These are phyloP conservation scores for Pichia heedii DNA, from an alignment of 805 yeast species.

Conservation along the genomic window DNA sequence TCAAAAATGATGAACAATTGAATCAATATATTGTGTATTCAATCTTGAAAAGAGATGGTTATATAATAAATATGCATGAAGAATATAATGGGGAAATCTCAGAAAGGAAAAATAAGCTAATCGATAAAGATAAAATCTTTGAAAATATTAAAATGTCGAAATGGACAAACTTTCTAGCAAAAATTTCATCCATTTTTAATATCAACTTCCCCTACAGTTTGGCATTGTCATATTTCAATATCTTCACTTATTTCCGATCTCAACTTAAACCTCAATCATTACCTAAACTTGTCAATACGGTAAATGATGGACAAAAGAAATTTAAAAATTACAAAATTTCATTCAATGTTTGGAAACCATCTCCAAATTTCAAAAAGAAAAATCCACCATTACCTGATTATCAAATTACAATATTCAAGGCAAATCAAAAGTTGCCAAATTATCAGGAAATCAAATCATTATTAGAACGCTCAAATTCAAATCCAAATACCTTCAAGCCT, in stretches of 20 bases:
- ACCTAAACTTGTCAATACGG: not conserved
- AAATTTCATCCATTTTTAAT: conserved; percentile 1
- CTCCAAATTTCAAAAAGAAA: conserved; percentile 58
- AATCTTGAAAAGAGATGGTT: conserved; percentile 70
- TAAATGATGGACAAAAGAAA: not conserved
- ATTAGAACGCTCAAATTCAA: conserved; percentile 23
- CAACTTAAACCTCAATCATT: conserved; percentile 8
- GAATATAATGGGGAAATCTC: conserved; percentile 7
- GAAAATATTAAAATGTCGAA: conserved; percentile 4
- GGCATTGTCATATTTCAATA: conserved; percentile 10
- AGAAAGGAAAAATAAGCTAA: not conserved
- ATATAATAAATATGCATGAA: conserved; percentile 39
- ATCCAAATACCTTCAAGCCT: conserved; percentile 3
- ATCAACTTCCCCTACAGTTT: conserved; percentile 9
- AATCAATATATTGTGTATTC: conserved; percentile 63
- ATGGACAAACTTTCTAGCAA: conserved; percentile 8
- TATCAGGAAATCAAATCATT: conserved; percentile 32
- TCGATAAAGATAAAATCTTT: conserved; percentile 1
- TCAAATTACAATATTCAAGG: conserved; percentile 52
- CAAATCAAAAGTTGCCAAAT: conserved; percentile 39
- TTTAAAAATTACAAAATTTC: conserved; percentile 28
- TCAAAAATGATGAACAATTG: conserved; percentile 29
- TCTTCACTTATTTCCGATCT: conserved; percentile 14
- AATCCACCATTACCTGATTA: conserved; percentile 68
- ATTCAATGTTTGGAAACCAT: conserved; percentile 81